Conservation (phyloP, 2,329 filamentous ascomycete species). For the Diaporthe sp. region DNA sequence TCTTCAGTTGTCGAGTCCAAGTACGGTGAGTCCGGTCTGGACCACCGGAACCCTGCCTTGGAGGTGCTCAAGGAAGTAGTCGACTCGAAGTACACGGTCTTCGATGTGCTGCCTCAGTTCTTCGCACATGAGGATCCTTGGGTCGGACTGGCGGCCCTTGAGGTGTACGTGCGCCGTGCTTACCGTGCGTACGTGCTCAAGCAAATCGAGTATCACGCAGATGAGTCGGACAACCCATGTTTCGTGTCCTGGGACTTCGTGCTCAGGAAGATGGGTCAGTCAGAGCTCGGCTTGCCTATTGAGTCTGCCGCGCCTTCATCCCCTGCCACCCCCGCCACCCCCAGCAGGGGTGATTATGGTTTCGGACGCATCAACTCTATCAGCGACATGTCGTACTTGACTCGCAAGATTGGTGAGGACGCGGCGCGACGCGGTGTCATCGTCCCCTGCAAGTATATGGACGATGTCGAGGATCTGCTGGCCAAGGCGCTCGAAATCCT, state of each 20-base stretch:
- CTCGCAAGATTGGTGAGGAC: slow-evolving; percentile 79
- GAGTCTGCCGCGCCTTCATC: slow-evolving; percentile 86
- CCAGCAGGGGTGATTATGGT: slow-evolving; percentile 65
- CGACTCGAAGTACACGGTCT: slow-evolving; percentile 98
- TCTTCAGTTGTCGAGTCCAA: slow-evolving; percentile 97
- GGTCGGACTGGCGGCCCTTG: slow-evolving; percentile 92
- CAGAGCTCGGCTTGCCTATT: slow-evolving; percentile 87
- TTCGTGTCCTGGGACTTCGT: slow-evolving; percentile 97
- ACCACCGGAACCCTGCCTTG: slow-evolving; percentile 91
- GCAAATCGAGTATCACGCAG: slow-evolving; percentile 87
- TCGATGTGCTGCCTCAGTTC: slow-evolving; percentile 95
- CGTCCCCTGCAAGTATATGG: slow-evolving; percentile 91
- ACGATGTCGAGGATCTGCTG: slow-evolving; percentile 91
- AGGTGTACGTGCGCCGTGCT: slow-evolving; percentile 95
- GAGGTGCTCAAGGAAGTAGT: slow-evolving; percentile 97
- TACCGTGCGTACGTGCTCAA: slow-evolving; percentile 97
- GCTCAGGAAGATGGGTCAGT: slow-evolving; percentile 91
- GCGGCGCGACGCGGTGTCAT: slow-evolving; percentile 93
- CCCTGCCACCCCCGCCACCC: slow-evolving; percentile 70
- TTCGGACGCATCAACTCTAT: slow-evolving; percentile 94
- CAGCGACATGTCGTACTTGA: slow-evolving; percentile 94
- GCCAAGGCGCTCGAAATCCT: slow-evolving; percentile 88
- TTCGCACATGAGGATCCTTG: slow-evolving; percentile 94
- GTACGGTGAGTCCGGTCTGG: slow-evolving; percentile 97
- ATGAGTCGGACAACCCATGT: slow-evolving; percentile 76